Base-by-base conservation (phyloP, 179 eudicot species). In the Heliamphora pulchella region DNA sequence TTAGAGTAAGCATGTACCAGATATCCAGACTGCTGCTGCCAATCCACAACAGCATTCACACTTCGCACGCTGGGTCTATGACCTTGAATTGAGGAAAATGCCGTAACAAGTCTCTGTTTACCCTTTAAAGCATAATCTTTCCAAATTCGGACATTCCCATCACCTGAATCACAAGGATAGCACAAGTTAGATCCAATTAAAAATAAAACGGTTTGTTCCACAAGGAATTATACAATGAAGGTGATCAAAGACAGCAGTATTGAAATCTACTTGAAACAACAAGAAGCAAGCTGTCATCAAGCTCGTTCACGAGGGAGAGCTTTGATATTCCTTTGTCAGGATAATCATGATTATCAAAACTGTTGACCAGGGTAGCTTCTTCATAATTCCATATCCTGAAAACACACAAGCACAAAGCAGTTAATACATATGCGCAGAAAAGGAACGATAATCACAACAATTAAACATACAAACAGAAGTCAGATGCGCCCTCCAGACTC, bases 11-110 rank as follows among this genome's bases (percentile, higher is more conserved):
- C 11, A 71, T 85, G 66, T 86, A 96, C 98, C 89, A 96, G 87
- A 89, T 83, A 90, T 82, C 99, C 98, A 81, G 98, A 92, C 80
- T 93, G 94, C 76, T 95, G 98, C 88, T 95, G 98, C 98, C 98
- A 95, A 88, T 93, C 98, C 77, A 95, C 97, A 83, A 91, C 95
- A 55, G 91, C 89, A 80, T 89, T 89, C 77, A 86, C 84, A 87
- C 88, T 86, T 46, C 92, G 90, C n/a, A 81, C 78, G 80, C 86
- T 88, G 71, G 92, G 93, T 81, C 86, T 91, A 80, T 87, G 90
- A 82, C 90, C 93, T 84, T 92, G 93, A 80, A 96, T 75, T 70
- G 98, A 87, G 73, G 92, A 85, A 77, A 96, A 96, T 10, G 94
- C 99, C 78, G 99, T 91, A 84, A 95, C 98, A 74, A 93, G 94